These are phyloP conservation scores for Lablab purpureus DNA, from an alignment of 306 rosid species.

Conservation along the genomic window DNA sequence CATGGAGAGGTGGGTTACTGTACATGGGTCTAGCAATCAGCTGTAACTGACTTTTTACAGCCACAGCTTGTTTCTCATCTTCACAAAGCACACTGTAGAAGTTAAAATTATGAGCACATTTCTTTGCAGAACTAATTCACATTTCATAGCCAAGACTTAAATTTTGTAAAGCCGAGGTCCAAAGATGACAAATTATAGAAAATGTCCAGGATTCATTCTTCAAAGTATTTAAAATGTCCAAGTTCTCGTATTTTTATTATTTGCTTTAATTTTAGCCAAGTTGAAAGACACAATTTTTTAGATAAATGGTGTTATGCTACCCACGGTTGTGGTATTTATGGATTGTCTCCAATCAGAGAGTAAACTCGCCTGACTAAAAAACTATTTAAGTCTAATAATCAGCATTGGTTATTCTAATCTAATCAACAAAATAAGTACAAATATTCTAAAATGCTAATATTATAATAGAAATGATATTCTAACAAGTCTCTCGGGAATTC, in stretches of 20 bases:
- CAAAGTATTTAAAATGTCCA: neutral
- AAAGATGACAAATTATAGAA: neutral
- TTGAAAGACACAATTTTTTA: no score
- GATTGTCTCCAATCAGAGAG: no score
- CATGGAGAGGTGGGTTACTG: slow-evolving; percentile 96
- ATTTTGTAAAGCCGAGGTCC: slow-evolving; percentile 12
- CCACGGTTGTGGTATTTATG: no score
- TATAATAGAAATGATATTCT: neutral
- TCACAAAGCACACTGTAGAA: slow-evolving; percentile 84
- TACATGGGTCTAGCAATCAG: slow-evolving; percentile 95
- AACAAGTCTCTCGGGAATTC: neutral
- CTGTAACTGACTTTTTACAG: slow-evolving; percentile 95
- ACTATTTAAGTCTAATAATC: no score
- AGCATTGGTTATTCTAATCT: neutral
- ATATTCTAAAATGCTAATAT: slow-evolving; percentile 1
- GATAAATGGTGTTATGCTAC: no score
- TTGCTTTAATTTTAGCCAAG: no score
- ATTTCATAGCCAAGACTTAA: slow-evolving; percentile 40
- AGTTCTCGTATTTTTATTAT: slow-evolving; percentile 18
- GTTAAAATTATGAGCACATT: neutral
- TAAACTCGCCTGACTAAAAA: no score
- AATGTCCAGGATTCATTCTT: slow-evolving; percentile 23
- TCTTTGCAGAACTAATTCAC: slow-evolving; percentile 32
- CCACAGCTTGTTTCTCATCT: slow-evolving; percentile 90
- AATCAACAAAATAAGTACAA: neutral